Evolutionary conservation across 2,329 filamentous ascomycete genomes (phyloP).

Genomic region (Teratosphaeria pseudoeucalypti): DNA sequence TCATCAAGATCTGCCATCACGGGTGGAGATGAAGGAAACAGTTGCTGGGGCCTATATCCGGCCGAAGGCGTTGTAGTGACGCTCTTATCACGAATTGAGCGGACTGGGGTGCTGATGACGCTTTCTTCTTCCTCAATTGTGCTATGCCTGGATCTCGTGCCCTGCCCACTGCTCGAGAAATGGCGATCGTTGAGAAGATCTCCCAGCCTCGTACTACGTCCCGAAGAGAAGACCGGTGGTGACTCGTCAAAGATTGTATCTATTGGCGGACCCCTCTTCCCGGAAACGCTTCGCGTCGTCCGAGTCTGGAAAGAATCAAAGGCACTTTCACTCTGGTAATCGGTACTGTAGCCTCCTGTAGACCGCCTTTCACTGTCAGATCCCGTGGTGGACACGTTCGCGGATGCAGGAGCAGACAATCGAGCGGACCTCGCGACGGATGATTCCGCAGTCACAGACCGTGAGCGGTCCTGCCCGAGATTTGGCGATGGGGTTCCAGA

Average conservation of each 20-base stretch:
- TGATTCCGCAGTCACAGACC: conserved; percentile 8
- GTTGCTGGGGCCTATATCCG: conserved; percentile 18
- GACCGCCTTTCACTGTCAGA: conserved; percentile 61
- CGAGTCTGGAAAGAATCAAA: conserved; percentile 67
- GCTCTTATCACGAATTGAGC: conserved; percentile 29
- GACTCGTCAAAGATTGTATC: conserved; percentile 78
- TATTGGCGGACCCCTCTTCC: conserved; percentile 58
- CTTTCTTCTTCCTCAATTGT: conserved; percentile 40
- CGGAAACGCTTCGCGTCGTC: conserved; percentile 55
- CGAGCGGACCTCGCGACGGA: conserved; percentile 24
- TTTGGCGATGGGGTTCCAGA: conserved; percentile 6
- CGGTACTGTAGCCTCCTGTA: conserved; percentile 66
- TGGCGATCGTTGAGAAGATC: conserved; percentile 40
- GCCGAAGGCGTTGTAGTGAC: conserved; percentile 27
- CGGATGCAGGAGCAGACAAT: conserved; percentile 47
- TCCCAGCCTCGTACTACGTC: conserved; percentile 30
- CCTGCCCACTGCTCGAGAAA: conserved; percentile 28
- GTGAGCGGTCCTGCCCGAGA: conserved; percentile 9
- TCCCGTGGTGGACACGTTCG: conserved; percentile 54
- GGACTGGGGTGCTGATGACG: conserved; percentile 36
- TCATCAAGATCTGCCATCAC: conserved; percentile 31
- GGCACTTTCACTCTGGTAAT: conserved; percentile 65
- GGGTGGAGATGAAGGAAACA: conserved; percentile 36
- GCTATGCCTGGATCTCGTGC: conserved; percentile 30
- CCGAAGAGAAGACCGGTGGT: conserved; percentile 28